Evolutionary conservation across 192 early-diverging fungal genomes (phyloP).

Genomic region (Paraglomus occultum): DNA sequence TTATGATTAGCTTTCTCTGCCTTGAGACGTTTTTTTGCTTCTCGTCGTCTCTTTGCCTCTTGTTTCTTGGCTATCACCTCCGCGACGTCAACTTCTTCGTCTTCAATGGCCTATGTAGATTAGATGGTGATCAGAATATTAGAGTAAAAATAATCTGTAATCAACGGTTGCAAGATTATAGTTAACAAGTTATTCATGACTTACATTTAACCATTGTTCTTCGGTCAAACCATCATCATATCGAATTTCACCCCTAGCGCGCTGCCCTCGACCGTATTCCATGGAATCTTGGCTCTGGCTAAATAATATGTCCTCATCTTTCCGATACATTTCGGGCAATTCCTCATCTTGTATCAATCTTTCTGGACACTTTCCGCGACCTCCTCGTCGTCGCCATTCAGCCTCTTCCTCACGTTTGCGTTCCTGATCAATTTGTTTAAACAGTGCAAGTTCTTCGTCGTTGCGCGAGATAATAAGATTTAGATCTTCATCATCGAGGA

Average conservation of each 20-base stretch:
- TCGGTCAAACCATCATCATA: slow-evolving; percentile 95
- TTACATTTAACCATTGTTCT: slow-evolving; percentile 84
- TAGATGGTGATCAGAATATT: slow-evolving; percentile 3
- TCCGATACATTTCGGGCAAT: slow-evolving; percentile 76
- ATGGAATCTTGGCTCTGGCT: slow-evolving; percentile 49
- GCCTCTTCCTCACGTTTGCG: slow-evolving; percentile 48
- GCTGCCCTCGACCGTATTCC: slow-evolving; percentile 69
- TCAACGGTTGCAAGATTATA: slow-evolving; percentile 23
- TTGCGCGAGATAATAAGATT: slow-evolving; percentile 90
- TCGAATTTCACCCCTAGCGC: slow-evolving; percentile 68
- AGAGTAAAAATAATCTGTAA: slow-evolving; percentile 12
- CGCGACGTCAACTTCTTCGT: slow-evolving; percentile 61
- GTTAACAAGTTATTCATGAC: slow-evolving; percentile 3
- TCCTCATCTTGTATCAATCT: slow-evolving; percentile 84
- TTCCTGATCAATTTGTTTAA: slow-evolving; percentile 75
- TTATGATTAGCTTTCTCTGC: background rate
- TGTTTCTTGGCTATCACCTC: slow-evolving; percentile 52
- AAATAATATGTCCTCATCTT: slow-evolving; percentile 56
- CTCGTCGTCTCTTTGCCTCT: slow-evolving; percentile 41
- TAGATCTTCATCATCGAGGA: slow-evolving; percentile 84
- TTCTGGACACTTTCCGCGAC: slow-evolving; percentile 59
- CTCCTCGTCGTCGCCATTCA: slow-evolving; percentile 56
- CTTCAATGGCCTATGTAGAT: slow-evolving; percentile 53
- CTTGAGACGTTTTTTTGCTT: slow-evolving; percentile 37
- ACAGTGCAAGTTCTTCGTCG: slow-evolving; percentile 76